These are phyloP conservation scores for Fusarium heterosporum DNA, from an alignment of 2,329 filamentous ascomycete species.

Conservation along the genomic window DNA sequence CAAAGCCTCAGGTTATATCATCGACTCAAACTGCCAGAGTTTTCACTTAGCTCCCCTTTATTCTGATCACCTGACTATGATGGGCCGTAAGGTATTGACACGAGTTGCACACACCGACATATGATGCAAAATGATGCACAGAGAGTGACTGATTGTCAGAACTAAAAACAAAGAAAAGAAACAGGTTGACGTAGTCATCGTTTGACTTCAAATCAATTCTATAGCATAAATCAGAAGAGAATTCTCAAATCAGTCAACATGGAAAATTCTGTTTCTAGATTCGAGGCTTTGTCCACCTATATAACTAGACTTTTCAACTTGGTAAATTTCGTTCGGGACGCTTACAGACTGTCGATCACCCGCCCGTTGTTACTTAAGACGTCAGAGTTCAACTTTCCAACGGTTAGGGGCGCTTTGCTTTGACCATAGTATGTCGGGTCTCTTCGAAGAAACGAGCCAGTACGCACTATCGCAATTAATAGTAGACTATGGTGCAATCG, in stretches of 20 bases:
- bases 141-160: neutral
- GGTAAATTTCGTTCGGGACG: neutral
- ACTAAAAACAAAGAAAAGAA: neutral
- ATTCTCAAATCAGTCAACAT: no score
- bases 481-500: neutral
- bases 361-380: constrained; percentile 11
- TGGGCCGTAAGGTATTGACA: constrained; percentile 6
- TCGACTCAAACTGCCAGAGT: neutral
- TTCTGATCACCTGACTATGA: constrained; percentile 27
- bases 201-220: neutral
- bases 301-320: no score
- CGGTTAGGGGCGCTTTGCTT: neutral
- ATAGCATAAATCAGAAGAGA: neutral
- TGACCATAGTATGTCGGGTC: neutral
- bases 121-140: constrained; percentile 30
- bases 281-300: neutral
- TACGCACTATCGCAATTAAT: neutral
- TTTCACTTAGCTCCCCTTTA: neutral
- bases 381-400: constrained; percentile 19
- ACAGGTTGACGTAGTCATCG: no score
- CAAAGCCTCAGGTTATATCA: no score
- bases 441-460: neutral
- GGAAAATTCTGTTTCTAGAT: no score
- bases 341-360: constrained; percentile 29
- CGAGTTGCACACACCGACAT: neutral